Evolutionary conservation across 169 alveolate genomes (phyloP), one percentile per base, ranked within the genome.

Genomic region (Ichthyophthirius multifiliis): DNA sequence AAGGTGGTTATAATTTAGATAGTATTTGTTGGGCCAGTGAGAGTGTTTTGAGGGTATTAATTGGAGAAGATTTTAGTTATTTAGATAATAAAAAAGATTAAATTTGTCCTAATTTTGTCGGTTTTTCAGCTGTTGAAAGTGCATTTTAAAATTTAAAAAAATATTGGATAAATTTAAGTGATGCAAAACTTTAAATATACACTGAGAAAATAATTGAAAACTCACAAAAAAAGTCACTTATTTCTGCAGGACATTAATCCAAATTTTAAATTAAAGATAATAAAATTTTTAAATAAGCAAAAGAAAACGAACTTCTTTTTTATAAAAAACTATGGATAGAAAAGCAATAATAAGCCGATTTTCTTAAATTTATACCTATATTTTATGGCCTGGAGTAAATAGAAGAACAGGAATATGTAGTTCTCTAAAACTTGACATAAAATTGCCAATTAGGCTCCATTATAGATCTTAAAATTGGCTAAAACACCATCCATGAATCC

Each of bases 1-100:
- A 92, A 76, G 96, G 95, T 39, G 96, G 96, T 6, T 92, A 92
- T 87, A 85, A 87, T 76, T 47, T 88, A 27, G 85, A 89, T 4
- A 77, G 88, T 43, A 82, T 91, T 16, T 39, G 80, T 34, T 74
- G 55, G 6, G 82, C 92, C 31, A 67, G 92, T 32, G 90, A 83
- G 41, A 89, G 91, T 35, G 88, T 88, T 4, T 74, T 86, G 27
- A 65, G 79, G 44, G 76, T 87, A 5, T 65, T 89, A 74, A 76
- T 83, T 46, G 75, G 73, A n/a, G 82, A 75, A 48, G 32, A 16
- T 3, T 35, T 75, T 7, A 82, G 83, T 6, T 27, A 27, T 55
- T 1, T 27, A 55, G 16, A 39, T 27, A 55, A 12, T 55, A n/a
- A n/a, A 23, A 55, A 55, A 18, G 71, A 55, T 55, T 0, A 0